Evolutionary conservation across 768 basidiomycete species (phyloP).

Genomic region (Cystobasidiopsis lactophilus): DNA sequence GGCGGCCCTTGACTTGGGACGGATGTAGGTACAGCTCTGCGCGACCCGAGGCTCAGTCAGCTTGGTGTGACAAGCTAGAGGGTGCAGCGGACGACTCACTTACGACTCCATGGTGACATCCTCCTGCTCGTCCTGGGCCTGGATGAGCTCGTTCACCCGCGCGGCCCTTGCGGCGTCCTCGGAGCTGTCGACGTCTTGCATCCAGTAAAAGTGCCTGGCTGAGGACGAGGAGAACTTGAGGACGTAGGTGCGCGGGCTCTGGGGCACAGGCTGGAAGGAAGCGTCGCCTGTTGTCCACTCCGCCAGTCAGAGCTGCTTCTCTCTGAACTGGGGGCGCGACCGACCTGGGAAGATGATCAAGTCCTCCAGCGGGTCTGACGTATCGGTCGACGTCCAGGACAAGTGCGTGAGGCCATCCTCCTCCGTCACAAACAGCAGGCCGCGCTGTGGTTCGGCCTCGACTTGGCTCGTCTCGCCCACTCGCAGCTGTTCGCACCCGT

Average conservation of each 20-base stretch:
- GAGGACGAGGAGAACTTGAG: slow-evolving; percentile 16
- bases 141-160: slow-evolving; percentile 17
- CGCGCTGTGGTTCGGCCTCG: slow-evolving; percentile 7
- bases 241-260: slow-evolving; percentile 11
- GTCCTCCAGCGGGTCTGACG: slow-evolving; percentile 7
- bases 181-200: slow-evolving; percentile 10
- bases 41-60: no score
- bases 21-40: no score
- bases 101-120: neutral
- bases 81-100: no score
- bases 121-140: slow-evolving; percentile 2
- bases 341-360: slow-evolving; percentile 17
- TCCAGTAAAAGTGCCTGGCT: slow-evolving; percentile 20
- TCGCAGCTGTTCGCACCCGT: neutral
- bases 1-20: neutral
- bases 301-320: neutral
- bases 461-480: slow-evolving; percentile 15
- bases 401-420: slow-evolving; percentile 18
- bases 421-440: slow-evolving; percentile 15
- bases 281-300: slow-evolving; percentile 12
- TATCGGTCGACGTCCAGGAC: neutral
- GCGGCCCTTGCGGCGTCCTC: neutral
- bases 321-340: neutral
- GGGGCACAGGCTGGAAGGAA: slow-evolving; percentile 9
- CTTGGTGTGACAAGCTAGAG: no score